phyloP scores from a whole-genome alignment of 352 stramenopile species.

The Phytophthora podocarpi region DNA sequence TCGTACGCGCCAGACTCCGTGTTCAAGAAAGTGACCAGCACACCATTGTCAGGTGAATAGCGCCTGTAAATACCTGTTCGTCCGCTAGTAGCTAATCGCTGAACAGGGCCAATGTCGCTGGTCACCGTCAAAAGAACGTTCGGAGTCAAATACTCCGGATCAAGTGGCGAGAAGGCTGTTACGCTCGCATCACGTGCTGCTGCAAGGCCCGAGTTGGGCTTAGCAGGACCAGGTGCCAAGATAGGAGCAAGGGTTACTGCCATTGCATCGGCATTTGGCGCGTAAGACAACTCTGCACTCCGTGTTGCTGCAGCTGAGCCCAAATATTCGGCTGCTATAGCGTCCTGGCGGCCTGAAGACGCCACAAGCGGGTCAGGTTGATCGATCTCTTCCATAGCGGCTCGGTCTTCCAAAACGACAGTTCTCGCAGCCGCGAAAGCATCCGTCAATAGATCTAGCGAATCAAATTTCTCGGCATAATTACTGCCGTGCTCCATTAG shows the following conservation, averaged over 20 bases:
- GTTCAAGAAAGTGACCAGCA: constrained; percentile 86
- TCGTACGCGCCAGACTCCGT: constrained; percentile 87
- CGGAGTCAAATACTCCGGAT: constrained; percentile 71
- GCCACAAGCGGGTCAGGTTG: constrained; percentile 69
- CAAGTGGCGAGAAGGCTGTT: constrained; percentile 65
- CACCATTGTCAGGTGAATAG: constrained; percentile 58
- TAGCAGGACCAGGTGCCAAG: constrained; percentile 49
- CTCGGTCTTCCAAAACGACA: constrained; percentile 57
- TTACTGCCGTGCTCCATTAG: constrained; percentile 81
- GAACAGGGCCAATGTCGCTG: constrained; percentile 67
- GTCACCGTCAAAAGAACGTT: constrained; percentile 85
- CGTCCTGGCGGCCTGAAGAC: constrained; percentile 16
- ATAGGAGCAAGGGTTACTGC: constrained; percentile 81
- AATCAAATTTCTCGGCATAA: constrained; percentile 63
- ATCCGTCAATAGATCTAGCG: constrained; percentile 50
- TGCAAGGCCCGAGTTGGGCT: constrained; percentile 18
- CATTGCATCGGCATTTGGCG: constrained; percentile 72
- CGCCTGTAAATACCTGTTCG: constrained; percentile 73
- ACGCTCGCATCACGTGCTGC: constrained; percentile 23
- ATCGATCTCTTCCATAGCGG: constrained; percentile 81
- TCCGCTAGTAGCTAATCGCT: constrained; percentile 64
- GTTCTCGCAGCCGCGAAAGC: constrained; percentile 52
- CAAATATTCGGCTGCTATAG: constrained; percentile 24
- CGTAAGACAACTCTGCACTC: constrained; percentile 11
- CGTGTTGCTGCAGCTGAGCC: constrained; percentile 20